These are phyloP conservation scores for Neofusicoccum parvum DNA, from an alignment of 2,329 filamentous ascomycete genomes.

Conservation along the genomic window DNA sequence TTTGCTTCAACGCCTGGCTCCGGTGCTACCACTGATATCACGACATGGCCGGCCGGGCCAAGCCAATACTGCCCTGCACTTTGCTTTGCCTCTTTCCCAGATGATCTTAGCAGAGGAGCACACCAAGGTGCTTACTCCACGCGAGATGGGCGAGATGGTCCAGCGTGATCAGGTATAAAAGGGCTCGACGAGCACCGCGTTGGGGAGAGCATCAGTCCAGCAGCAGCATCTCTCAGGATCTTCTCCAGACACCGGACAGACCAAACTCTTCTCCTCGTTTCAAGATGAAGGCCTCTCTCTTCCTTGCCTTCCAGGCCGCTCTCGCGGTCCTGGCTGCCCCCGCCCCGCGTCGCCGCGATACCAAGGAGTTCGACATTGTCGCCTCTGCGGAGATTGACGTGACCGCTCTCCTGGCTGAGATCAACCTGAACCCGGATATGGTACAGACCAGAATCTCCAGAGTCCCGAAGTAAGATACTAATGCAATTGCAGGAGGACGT, in stretches of 20 bases:
- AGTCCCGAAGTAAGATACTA: too few relatives aligned
- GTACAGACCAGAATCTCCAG: too few relatives aligned
- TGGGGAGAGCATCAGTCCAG: background rate
- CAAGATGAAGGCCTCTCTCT: slow-evolving; percentile 6
- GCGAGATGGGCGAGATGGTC: background rate
- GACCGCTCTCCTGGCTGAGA: background rate
- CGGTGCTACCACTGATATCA: background rate
- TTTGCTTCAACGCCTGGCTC: background rate
- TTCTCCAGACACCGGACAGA: background rate
- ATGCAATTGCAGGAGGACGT: background rate
- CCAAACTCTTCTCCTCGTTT: too few relatives aligned
- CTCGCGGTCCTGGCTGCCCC: slow-evolving; percentile 9
- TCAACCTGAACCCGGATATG: slow-evolving; percentile 10
- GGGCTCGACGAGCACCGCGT: background rate
- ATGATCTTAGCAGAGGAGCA: background rate
- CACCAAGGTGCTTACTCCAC: background rate
- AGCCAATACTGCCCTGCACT: slow-evolving; percentile 11
- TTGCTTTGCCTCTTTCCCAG: slow-evolving; percentile 5
- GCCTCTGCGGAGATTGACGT: background rate
- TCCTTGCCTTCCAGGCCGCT: slow-evolving; percentile 1
- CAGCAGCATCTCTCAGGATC: background rate
- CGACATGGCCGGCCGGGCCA: background rate
- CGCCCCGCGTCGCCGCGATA: background rate
- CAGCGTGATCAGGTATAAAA: background rate
- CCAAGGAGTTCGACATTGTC: slow-evolving; percentile 16